These are phyloP conservation scores for Crithidia brevicula DNA, from an alignment of 208 protist genomes.

Conservation along the genomic window DNA sequence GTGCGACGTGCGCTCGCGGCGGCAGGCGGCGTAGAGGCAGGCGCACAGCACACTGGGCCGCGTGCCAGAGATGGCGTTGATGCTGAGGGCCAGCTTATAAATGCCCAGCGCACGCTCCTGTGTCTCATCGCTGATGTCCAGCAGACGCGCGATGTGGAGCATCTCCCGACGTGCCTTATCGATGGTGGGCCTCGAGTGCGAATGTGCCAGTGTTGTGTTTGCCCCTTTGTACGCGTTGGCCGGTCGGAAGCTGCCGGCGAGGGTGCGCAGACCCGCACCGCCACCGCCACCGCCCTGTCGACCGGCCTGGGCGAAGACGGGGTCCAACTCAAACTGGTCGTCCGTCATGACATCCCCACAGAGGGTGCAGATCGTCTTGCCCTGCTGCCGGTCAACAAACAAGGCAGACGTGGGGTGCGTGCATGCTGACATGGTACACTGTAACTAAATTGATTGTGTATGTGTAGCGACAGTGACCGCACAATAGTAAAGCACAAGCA, in stretches of 20 bases:
- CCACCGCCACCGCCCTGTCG: conserved; percentile 18
- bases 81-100: conserved; percentile 75
- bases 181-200: conserved; percentile 62
- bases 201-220: conserved; percentile 13
- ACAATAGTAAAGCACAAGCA: too few species aligned
- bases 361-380: conserved; percentile 78
- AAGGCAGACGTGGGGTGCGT: conserved; percentile 76
- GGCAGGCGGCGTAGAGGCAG: conserved; percentile 87
- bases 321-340: conserved; percentile 83
- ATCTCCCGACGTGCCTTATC: conserved; percentile 85
- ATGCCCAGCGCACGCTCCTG: conserved; percentile 81
- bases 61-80: conserved; percentile 81
- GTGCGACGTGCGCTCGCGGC: conserved; percentile 82
- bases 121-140: conserved; percentile 81
- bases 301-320: conserved; percentile 56
- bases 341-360: conserved; percentile 79
- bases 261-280: conserved; percentile 20
- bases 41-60: conserved; percentile 75
- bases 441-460: too few species aligned
- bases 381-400: conserved; percentile 59
- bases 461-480: too few species aligned
- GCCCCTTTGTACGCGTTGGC: conserved; percentile 29
- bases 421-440: conserved; percentile 72
- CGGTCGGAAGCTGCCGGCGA: conserved; percentile 57
- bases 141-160: conserved; percentile 68